Percentiles rank a stretch among this genome's conserved stretches.
These are phyloP conservation scores for Arthrobotrys sphaeroides DNA, from an alignment of 2,329 filamentous ascomycete species.

Conservation along the genomic window DNA sequence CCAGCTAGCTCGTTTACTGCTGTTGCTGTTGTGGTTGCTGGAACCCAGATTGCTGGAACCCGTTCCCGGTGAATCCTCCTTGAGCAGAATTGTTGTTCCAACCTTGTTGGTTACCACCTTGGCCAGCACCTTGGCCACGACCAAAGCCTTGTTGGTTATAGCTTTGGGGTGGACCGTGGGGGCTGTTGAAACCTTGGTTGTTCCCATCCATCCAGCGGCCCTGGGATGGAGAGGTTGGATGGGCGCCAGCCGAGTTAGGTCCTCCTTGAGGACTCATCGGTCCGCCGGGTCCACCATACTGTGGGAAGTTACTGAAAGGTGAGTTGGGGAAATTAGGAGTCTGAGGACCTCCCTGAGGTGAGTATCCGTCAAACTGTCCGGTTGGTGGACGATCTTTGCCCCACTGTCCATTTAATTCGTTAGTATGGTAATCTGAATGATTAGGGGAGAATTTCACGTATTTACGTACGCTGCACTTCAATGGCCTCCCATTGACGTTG, in stretches of 20 bases:
- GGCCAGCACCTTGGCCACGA: conserved; percentile 33
- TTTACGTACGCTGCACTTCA: conserved; percentile 95
- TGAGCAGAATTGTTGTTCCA: conserved; percentile 49
- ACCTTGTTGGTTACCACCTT: conserved; percentile 40
- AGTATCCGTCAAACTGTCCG: conserved; percentile 81
- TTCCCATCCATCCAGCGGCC: conserved; percentile 46
- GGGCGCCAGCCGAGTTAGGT: conserved; percentile 42
- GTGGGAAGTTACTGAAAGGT: conserved; percentile 85
- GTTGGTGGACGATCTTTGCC: conserved; percentile 97
- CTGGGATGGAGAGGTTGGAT: conserved; percentile 48
- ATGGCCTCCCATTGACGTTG: conserved; percentile 92
- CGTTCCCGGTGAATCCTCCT: conserved; percentile 50
- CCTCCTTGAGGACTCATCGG: conserved; percentile 66
- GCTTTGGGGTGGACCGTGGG: conserved; percentile 40
- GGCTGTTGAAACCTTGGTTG: conserved; percentile 51
- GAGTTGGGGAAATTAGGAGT: conserved; percentile 78
- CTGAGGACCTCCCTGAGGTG: conserved; percentile 76
- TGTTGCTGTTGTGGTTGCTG: conserved; percentile 52
- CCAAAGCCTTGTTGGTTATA: conserved; percentile 51
- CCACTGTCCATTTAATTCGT: conserved; percentile 72
- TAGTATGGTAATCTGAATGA: not conserved
- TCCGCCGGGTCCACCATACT: conserved; percentile 79
- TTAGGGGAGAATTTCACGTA: not conserved
- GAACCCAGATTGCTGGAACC: conserved; percentile 46
- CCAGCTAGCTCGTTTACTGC: conserved; percentile 26